phyloP scores from a whole-genome alignment of 1,139 yeast genomes.

The Blastobotrys illinoisensis region DNA sequence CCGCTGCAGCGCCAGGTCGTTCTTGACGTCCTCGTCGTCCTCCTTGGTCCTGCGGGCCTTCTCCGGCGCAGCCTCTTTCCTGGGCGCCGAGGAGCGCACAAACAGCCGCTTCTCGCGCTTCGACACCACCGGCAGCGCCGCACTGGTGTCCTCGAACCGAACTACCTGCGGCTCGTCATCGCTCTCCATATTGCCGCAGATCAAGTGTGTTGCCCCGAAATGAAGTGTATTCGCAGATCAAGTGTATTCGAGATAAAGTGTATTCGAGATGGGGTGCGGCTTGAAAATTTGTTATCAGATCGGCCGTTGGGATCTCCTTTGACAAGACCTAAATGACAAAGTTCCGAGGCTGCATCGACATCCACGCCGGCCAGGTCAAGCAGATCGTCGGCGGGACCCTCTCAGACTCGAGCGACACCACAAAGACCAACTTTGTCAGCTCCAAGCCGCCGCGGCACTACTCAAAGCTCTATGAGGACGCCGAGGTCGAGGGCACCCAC shows the following conservation, averaged over 20 bases:
- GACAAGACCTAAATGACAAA: conserved; percentile 53
- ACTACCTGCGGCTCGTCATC: conserved; percentile 39
- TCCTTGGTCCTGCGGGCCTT: conserved; percentile 20
- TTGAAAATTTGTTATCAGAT: background rate
- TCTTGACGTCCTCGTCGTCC: conserved; percentile 44
- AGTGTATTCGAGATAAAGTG: no score
- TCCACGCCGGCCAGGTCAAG: conserved; percentile 90
- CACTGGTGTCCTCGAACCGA: conserved; percentile 39
- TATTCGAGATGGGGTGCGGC: background rate
- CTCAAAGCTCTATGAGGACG: conserved; percentile 59
- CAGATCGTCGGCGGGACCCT: conserved; percentile 96
- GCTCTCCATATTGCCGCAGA: conserved; percentile 2
- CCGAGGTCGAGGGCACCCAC: conserved; percentile 71
- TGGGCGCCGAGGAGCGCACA: conserved; percentile 39
- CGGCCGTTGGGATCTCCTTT: background rate
- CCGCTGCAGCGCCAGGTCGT: conserved; percentile 79
- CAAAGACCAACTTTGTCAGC: conserved; percentile 75
- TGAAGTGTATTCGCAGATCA: no score
- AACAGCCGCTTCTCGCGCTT: conserved; percentile 43
- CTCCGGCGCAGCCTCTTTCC: conserved; percentile 24
- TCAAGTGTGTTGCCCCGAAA: no score
- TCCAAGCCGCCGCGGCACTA: conserved; percentile 68
- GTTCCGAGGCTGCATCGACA: conserved; percentile 92
- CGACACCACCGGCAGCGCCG: conserved; percentile 31
- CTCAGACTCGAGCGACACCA: conserved; percentile 33